A percentile compares a stretch with the other conserved stretches of the same genome.
phyloP scores from a whole-genome alignment of 768 basidiomycete species.

The Termitomyces sp. region DNA sequence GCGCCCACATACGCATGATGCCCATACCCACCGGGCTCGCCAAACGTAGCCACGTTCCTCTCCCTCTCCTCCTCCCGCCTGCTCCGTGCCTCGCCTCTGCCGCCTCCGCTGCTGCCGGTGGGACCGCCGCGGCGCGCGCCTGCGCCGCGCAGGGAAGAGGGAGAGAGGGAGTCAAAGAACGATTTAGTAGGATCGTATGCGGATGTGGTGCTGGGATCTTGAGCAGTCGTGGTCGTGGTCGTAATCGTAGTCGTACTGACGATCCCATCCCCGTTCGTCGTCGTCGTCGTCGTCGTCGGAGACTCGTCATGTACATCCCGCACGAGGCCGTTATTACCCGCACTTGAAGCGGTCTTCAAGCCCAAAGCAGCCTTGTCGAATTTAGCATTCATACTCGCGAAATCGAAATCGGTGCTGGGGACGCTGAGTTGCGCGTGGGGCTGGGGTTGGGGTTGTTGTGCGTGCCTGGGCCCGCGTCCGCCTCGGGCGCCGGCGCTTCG shows the following conservation, averaged over 20 bases:
- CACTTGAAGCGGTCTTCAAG: too few relatives aligned
- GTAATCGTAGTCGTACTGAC: too few relatives aligned
- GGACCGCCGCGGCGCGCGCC: conserved; percentile 5
- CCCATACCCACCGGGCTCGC: conserved; percentile 71
- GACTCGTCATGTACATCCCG: too few relatives aligned
- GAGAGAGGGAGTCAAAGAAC: conserved; percentile 72
- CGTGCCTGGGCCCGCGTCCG: conserved; percentile 5
- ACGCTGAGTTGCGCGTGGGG: conserved; percentile 48
- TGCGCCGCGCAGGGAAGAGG: too few relatives aligned
- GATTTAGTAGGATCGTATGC: conserved; percentile 77
- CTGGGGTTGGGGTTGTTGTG: too few relatives aligned
- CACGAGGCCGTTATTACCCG: too few relatives aligned
- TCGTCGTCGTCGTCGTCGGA: too few relatives aligned
- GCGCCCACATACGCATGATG: conserved; percentile 36
- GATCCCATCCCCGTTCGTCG: too few relatives aligned
- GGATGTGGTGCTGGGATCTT: too few relatives aligned
- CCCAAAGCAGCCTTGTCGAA: conserved; percentile 61
- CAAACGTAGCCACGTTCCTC: conserved; percentile 83
- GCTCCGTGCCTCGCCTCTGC: conserved; percentile 31
- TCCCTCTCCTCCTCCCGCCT: conserved; percentile 80
- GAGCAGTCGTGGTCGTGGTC: too few relatives aligned
- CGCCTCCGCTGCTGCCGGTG: too few relatives aligned
- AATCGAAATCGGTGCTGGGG: conserved; percentile 79
- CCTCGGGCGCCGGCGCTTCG: conserved; percentile 16
- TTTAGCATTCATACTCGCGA: conserved; percentile 66